Evolutionary conservation across 2,329 filamentous ascomycete species (phyloP).

Genomic region (Diaporthe caulivora): DNA sequence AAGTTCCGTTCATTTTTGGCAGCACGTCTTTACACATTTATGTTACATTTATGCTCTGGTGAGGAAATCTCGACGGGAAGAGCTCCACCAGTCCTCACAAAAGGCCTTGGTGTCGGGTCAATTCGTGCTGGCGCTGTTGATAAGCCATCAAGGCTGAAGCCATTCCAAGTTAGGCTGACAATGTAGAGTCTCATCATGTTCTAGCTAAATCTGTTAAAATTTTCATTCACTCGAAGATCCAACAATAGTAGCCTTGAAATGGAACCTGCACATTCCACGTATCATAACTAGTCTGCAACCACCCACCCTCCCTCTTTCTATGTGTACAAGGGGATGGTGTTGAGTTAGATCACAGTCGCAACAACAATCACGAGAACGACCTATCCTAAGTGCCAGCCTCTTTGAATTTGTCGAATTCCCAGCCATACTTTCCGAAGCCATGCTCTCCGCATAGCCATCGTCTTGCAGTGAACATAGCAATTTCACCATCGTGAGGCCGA

Average conservation of each 20-base stretch:
- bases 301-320: no score
- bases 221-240: no score
- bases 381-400: not conserved
- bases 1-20: constrained; percentile 46
- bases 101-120: constrained; percentile 47
- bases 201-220: no score
- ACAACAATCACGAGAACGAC: not conserved
- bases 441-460: not conserved
- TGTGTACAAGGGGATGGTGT: no score
- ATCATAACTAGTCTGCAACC: no score
- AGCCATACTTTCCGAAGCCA: not conserved
- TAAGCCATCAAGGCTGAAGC: no score
- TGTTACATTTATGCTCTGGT: constrained; percentile 46
- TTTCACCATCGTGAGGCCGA: not conserved
- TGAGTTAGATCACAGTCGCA: not conserved
- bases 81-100: constrained; percentile 61
- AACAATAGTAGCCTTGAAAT: no score
- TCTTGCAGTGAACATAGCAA: not conserved
- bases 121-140: no score
- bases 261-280: no score
- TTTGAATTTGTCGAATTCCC: not conserved
- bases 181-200: no score
- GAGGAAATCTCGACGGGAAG: constrained; percentile 58
- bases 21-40: constrained; percentile 47
- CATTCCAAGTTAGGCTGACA: no score